Base-by-base conservation (phyloP, 2,329 filamentous ascomycete genomes). In the Herpotrichia juniperi region DNA sequence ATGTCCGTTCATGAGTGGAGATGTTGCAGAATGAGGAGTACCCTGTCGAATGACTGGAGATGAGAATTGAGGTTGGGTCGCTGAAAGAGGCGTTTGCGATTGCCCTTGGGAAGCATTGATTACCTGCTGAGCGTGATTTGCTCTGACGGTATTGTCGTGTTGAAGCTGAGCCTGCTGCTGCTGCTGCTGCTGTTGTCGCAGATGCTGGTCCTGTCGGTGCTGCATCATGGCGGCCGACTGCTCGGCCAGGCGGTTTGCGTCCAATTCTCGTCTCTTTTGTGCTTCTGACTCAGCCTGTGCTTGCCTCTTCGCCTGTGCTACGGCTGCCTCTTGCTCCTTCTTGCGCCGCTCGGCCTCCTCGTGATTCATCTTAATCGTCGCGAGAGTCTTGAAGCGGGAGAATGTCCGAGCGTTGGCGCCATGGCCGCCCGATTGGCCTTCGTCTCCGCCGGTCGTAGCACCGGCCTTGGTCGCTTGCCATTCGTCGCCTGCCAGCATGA, bases 401-500 rank as follows among this genome's bases (percentile, higher is more conserved):
- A 97, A 97, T 24, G 88, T 85, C 69, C 96, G 91, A 63, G 96
- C 96, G 2, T 88, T 83, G n/a, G 86, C 82, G 17, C 85, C 87
- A 31, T 86, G 84, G 56, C 90, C 68, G 32, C 66, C 64, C 17
- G 64, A 63, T 35, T 63, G 86, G 8, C 86, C 87, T 67, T 96
- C 92, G 53, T 90, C 88, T n/a, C 84, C 80, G 48, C 86, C 83
- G 51, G 83, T 82, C 7, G 82, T 82, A 34, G 72, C 73, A 17
- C 81, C 79, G 3, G 83, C 81, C 12, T 80, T 79, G 34, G 79
- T 83, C 1, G 88, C 81, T 53, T 92, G 82, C 5, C 91, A 84
- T 63, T 97, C 93, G 66, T 99, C 94, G 75, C 93, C 86, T 19
- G 91, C 87, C 45, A 97, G 87, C 91, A 99, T 94, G 61, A 91